Conservation (phyloP, 257 asterid genomes). For the Parsonsia alboflavescens region DNA sequence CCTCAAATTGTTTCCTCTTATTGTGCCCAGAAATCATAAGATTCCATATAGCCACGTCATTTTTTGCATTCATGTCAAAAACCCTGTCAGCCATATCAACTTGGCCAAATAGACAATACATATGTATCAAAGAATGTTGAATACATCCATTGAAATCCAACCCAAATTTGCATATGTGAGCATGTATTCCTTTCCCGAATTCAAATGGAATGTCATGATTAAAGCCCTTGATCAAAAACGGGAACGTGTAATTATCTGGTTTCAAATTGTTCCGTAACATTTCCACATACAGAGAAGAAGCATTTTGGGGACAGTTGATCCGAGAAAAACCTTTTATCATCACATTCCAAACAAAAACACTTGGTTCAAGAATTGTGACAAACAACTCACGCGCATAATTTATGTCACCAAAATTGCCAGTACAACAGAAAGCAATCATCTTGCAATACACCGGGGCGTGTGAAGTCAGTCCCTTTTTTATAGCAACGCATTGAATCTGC, state of each 20-base stretch:
- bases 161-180: constrained; percentile 31
- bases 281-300: constrained; percentile 17
- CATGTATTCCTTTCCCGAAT: constrained; percentile 20
- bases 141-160: constrained; percentile 24
- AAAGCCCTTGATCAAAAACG: constrained; percentile 34
- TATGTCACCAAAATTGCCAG: constrained; percentile 14
- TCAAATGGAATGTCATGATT: constrained; percentile 5
- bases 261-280: constrained; percentile 22
- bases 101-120: constrained; percentile 18
- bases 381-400: constrained; percentile 24
- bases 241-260: constrained; percentile 29
- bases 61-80: constrained; percentile 23
- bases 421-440: constrained; percentile 18
- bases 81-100: constrained; percentile 26
- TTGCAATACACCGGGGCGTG: constrained; percentile 14
- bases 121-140: constrained; percentile 24
- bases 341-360: constrained; percentile 25
- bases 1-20: constrained; percentile 14
- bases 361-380: constrained; percentile 28
- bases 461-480: constrained; percentile 10
- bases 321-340: constrained; percentile 30
- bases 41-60: constrained; percentile 25
- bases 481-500: constrained; percentile 18
- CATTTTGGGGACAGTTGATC: constrained; percentile 11
- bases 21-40: constrained; percentile 30